Evolutionary conservation across 2,329 filamentous ascomycete genomes (phyloP).

Genomic region (Escovopsis weberi): DNA sequence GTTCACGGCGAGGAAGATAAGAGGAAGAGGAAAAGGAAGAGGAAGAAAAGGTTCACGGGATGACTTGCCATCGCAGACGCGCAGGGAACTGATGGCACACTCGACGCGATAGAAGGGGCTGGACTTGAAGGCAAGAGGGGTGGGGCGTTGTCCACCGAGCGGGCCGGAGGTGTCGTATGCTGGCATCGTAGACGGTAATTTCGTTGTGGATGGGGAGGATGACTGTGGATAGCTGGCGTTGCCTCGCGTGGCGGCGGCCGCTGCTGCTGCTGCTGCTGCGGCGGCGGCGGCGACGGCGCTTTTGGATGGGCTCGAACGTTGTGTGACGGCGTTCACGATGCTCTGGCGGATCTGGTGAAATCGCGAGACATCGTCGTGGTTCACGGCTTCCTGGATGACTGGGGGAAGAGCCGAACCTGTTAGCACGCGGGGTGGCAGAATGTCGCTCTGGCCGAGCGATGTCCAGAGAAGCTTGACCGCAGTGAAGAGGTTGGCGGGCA

Average conservation of each 20-base stretch:
- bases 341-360: slow-evolving; percentile 31
- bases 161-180: slow-evolving; percentile 2
- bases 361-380: slow-evolving; percentile 22
- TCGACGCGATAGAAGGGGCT: slow-evolving; percentile 76
- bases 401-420: neutral
- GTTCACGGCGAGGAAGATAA: neutral
- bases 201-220: slow-evolving; percentile 2
- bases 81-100: slow-evolving; percentile 47
- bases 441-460: too few relatives aligned
- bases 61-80: slow-evolving; percentile 57
- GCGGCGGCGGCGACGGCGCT: neutral
- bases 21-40: too few relatives aligned
- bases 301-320: slow-evolving; percentile 15
- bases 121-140: slow-evolving; percentile 35
- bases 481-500: too few relatives aligned
- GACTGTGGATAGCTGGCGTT: slow-evolving; percentile 4
- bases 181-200: slow-evolving; percentile 3
- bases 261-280: too few relatives aligned
- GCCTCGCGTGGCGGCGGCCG: slow-evolving; percentile 4
- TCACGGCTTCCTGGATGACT: slow-evolving; percentile 29
- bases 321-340: slow-evolving; percentile 20
- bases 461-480: too few relatives aligned
- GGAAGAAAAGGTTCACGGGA: neutral
- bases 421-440: neutral
- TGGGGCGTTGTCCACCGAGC: slow-evolving; percentile 10